These are phyloP conservation scores for Aristolochia californica DNA, from an alignment of 164 flowering plant species.

Conservation along the genomic window DNA sequence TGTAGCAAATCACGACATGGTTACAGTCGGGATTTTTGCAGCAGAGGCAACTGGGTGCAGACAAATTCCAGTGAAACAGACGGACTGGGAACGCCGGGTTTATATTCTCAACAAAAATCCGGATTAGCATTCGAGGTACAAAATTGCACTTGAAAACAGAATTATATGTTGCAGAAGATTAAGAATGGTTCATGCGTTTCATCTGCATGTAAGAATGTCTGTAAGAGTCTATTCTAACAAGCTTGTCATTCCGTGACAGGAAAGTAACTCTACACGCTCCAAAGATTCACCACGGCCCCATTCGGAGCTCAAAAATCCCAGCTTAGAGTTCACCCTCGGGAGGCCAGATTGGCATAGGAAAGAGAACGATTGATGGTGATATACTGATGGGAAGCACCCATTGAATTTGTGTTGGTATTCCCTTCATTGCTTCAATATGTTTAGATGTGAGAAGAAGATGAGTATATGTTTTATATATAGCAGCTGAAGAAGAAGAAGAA, in stretches of 20 bases:
- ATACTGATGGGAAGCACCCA: no score
- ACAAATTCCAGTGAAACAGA: conserved; percentile 28
- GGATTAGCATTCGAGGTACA: conserved; percentile 37
- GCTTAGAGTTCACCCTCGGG: conserved; percentile 75
- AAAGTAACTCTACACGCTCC: conserved; percentile 14
- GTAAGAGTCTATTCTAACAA: background rate
- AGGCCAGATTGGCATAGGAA: conserved; percentile 55
- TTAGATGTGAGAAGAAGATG: background rate
- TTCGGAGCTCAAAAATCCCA: conserved; percentile 34
- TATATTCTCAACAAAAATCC: conserved; percentile 26
- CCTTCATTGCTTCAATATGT: conserved; percentile 6
- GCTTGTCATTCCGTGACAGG: conserved; percentile 18
- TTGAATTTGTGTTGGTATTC: conserved; percentile 6
- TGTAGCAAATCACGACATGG: no score
- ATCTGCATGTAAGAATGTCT: background rate
- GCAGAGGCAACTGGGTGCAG: conserved; percentile 44
- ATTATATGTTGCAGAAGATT: background rate
- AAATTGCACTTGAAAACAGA: background rate
- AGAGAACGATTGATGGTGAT: conserved; percentile 18
- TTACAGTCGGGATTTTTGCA: conserved; percentile 1
- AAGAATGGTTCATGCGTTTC: background rate
- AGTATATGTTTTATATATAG: background rate
- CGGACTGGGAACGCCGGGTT: conserved; percentile 18
- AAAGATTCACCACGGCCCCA: conserved; percentile 20
- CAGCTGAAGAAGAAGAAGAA: background rate